Evolutionary conservation across 345 rosid species (phyloP), one percentile per base, ranked within the genome.

Genomic region (Limnanthes douglasii): DNA sequence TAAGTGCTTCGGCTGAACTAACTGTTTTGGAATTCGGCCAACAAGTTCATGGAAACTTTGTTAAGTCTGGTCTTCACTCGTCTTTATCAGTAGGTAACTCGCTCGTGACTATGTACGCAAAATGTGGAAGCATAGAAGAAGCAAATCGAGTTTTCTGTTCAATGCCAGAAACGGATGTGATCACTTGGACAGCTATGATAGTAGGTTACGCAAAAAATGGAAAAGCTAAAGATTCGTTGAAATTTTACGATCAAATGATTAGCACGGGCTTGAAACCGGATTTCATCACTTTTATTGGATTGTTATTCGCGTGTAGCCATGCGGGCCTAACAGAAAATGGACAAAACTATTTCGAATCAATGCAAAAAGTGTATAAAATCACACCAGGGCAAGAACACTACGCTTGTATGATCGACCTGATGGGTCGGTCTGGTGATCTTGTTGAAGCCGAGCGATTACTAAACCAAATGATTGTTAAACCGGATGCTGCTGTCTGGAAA

Each of bases 301-400:
- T 88, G 64, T 52, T 83, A 52, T 88, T 88, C 51, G 86, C 95
- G 46, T 83, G 97, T 53, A 79, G 95, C 57, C 97, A 88, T 59
- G 69, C 75, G 0, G 95, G 86, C 51, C 73, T 73, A 26, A 38
- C 53, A 36, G 81, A 68, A 43, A 66, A 64, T 16, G 84, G 78
- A 31, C 59, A 59, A 34, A 18, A 1, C 22, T 66, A 71, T 51
- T 79, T 88, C 56, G 66, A 69, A 9, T 63, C 90, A 2, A 88
- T 88, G 95, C 48, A 48, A 16, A 61, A 51, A 43, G 43, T 52
- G 34, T 64, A 83, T 34, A 66, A 78, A 39, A 76, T 88, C 45
- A 56, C 39, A 40, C 94, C 95, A 27, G 81, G 93, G 26, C 75
- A 75, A 4, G 84, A 79, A 41, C 97, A 83, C 56, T 79, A 72